Evolutionary conservation across 2,329 filamentous ascomycete species (phyloP).

Genomic region (Huntiella decipiens): DNA sequence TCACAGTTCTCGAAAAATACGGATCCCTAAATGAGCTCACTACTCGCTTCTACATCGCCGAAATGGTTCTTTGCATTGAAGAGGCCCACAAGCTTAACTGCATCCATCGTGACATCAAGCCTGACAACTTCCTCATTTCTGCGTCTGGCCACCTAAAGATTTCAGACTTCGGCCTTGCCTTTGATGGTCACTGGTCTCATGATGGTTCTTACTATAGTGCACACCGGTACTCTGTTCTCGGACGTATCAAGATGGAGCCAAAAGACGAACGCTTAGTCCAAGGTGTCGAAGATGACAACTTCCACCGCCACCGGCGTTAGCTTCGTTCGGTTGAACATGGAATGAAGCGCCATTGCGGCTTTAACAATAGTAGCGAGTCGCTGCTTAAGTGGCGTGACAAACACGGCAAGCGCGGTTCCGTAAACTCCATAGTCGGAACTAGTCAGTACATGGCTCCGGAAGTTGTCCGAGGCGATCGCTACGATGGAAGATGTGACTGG

Average conservation of each 20-base stretch:
- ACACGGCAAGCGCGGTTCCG: constrained; percentile 49
- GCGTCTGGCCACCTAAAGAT: constrained; percentile 83
- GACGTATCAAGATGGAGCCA: constrained; percentile 52
- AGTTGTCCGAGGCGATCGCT: constrained; percentile 61
- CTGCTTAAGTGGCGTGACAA: constrained; percentile 53
- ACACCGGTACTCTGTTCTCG: constrained; percentile 59
- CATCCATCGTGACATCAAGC: constrained; percentile 93
- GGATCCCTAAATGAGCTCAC: constrained; percentile 63
- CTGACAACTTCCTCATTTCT: constrained; percentile 88
- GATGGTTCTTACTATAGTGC: constrained; percentile 73
- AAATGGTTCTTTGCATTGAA: constrained; percentile 92
- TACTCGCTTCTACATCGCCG: constrained; percentile 73
- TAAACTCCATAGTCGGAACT: constrained; percentile 77
- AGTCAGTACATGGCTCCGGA: constrained; percentile 98
- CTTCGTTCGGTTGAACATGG: constrained; percentile 21
- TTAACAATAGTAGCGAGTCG: constrained; percentile 12
- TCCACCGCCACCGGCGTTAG: constrained; percentile 15
- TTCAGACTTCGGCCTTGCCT: constrained; percentile 87
- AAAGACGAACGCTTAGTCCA: constrained; percentile 33
- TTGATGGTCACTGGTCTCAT: constrained; percentile 89
- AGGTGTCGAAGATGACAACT: constrained; percentile 5
- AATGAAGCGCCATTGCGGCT: constrained; percentile 14
- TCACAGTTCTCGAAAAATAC: constrained; percentile 69
- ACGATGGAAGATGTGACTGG: constrained; percentile 90
- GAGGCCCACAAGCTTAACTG: constrained; percentile 74